Conservation (phyloP, 441 rosid genomes). For the Syzygium malaccense region DNA sequence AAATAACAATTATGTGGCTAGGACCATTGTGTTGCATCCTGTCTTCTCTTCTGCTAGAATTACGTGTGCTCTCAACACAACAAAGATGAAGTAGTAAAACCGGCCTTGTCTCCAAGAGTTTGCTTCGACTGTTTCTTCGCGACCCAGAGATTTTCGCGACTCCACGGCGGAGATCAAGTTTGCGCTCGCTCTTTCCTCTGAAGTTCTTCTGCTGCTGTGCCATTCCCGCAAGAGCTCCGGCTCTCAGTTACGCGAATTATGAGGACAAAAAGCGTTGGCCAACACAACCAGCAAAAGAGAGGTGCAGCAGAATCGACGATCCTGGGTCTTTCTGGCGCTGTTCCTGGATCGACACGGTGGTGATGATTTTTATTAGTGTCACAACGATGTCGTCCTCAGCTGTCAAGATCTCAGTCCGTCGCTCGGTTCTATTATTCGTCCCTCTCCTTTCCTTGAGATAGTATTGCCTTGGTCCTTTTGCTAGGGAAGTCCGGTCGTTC, state of each 20-base stretch:
- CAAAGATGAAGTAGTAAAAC: not conserved
- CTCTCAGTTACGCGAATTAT: not conserved
- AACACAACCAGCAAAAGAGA: not conserved
- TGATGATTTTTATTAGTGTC: not conserved
- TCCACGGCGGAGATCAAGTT: not conserved
- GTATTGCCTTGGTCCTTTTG: not conserved
- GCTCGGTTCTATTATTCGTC: not conserved
- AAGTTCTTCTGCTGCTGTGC: not conserved
- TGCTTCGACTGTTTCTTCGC: not conserved
- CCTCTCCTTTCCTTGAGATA: slow-evolving; percentile 7
- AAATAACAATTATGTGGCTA: not conserved
- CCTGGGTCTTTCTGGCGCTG: no score
- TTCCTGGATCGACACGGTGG: not conserved
- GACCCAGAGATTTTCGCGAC: not conserved
- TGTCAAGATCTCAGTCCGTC: not conserved
- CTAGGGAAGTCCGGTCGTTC: not conserved
- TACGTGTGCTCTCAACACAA: not conserved
- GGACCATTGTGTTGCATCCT: not conserved
- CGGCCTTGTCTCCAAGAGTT: not conserved
- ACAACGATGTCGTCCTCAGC: not conserved
- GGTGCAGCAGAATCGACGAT: not conserved
- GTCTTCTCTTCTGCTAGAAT: not conserved
- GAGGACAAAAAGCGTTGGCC: not conserved
- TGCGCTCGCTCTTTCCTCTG: not conserved
- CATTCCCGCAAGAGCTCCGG: slow-evolving; percentile 7